Base-by-base conservation (phyloP, 768 basidiomycete species). In the Suillus cothurnatus region DNA sequence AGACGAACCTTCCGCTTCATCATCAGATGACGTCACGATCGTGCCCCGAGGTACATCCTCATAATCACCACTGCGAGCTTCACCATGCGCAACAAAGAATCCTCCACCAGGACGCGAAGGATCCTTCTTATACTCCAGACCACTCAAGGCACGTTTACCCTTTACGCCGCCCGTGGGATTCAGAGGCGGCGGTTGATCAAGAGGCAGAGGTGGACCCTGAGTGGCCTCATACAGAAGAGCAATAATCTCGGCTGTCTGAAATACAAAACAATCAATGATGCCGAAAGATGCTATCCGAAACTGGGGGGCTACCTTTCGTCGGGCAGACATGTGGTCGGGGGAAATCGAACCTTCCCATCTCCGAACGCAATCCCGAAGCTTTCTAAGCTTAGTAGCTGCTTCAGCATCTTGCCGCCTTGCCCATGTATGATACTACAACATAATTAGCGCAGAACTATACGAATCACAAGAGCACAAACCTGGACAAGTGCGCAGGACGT, bases 271-370 rank as follows among this genome's bases (percentile, higher is more conserved):
- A 43, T 62, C n/a, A 21, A 31, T 63, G 4, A 17, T 49, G 17
- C 36, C 57, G 19, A 47, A 4, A 62, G 4, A 28, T 41, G 17
- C 1, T 3, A 32, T 32, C 31, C 8, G 15, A n/a, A 58, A n/a
- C 9, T 19, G 23, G 23, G 53, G 53, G 78, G 84, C 69, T 67
- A 82, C 94, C 89, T 97, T 97, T 68, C 95, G 88, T 78, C 95
- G 86, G 23, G 92, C 89, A 49, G 92, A 94, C 94, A 96, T 96
- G 78, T 98, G 95, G 69, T 97, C 95, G 57, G 92, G 90, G 65
- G 91, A 92, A 65, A 95, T 85, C 0, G 92, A 85, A 62, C 82
- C 86, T 76, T 97, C 96, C 95, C 95, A 98, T 66, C 90, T 82
- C 65, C 89, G 83, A 17, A 95, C 89, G 63, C 90, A 92, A 74